Conservation (phyloP, 169 alveolate species). For the Eimeria mitis region DNA sequence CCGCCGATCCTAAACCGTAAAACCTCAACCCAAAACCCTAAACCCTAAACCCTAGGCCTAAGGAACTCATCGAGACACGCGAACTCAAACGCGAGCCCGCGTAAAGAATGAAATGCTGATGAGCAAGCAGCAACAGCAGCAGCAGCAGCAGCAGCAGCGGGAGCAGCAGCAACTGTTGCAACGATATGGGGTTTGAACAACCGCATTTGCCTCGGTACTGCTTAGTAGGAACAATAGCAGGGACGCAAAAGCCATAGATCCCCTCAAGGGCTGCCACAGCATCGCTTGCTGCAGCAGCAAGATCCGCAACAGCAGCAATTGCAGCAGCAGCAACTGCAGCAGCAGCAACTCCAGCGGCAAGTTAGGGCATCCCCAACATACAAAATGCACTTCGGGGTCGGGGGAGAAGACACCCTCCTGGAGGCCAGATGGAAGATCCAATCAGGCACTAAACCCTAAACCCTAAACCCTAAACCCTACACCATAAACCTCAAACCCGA, state of each 20-base stretch:
- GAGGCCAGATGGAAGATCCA: slow-evolving; percentile 63
- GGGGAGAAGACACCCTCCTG: slow-evolving; percentile 60
- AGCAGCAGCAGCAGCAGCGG: slow-evolving; percentile 3
- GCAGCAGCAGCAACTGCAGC: not conserved
- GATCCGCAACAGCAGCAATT: not conserved
- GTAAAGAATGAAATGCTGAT: not conserved
- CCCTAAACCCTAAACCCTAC: slow-evolving; percentile 13
- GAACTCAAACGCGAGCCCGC: too few species aligned
- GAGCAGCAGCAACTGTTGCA: not conserved
- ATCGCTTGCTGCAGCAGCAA: not conserved
- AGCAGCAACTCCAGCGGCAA: not conserved
- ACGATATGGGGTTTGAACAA: not conserved
- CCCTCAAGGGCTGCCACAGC: not conserved
- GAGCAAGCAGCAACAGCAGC: not conserved
- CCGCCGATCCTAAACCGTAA: not conserved
- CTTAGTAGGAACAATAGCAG: not conserved
- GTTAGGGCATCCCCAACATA: not conserved
- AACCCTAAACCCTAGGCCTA: not conserved
- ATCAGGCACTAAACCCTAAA: slow-evolving; percentile 34
- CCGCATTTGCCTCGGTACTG: not conserved
- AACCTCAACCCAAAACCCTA: not conserved
- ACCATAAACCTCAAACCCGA: not conserved
- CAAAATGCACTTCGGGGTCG: slow-evolving; percentile 60
- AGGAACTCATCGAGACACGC: not conserved
- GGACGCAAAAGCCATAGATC: too few species aligned